phyloP scores from a whole-genome alignment of 192 early-diverging fungal species.

The Entophlyctis helioformis region DNA sequence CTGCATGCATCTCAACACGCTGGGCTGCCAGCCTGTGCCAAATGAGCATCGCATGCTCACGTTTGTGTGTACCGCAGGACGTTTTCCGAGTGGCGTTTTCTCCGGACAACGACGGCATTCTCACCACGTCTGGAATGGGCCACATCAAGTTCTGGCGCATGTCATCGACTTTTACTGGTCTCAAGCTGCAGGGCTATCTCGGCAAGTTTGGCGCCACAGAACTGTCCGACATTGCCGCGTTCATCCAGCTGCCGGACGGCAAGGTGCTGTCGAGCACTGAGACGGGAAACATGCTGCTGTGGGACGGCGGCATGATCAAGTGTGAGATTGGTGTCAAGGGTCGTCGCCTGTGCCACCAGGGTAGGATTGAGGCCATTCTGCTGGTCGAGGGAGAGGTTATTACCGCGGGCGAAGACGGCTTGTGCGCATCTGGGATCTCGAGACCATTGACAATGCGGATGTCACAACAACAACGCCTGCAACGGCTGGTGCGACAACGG shows the following conservation, averaged over 20 bases:
- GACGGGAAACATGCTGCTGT: slow-evolving; percentile 47
- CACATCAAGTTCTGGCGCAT: slow-evolving; percentile 60
- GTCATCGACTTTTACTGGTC: slow-evolving; percentile 46
- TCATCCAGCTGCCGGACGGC: slow-evolving; percentile 46
- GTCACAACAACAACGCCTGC: slow-evolving; percentile 15
- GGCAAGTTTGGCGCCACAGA: slow-evolving; percentile 52
- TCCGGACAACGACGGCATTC: slow-evolving; percentile 34
- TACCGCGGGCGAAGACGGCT: slow-evolving; percentile 49
- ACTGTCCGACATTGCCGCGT: slow-evolving; percentile 43
- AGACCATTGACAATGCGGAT: slow-evolving; percentile 46
- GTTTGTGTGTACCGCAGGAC: slow-evolving; percentile 18
- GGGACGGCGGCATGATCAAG: slow-evolving; percentile 58
- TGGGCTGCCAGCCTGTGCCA: no score
- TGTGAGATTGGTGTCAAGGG: slow-evolving; percentile 40
- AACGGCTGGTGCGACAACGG: background rate
- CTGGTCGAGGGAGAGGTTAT: slow-evolving; percentile 39
- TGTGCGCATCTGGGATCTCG: slow-evolving; percentile 48
- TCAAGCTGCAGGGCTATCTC: slow-evolving; percentile 48
- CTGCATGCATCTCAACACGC: background rate
- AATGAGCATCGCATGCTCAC: background rate
- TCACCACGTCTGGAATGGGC: slow-evolving; percentile 53
- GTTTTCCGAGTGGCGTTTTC: slow-evolving; percentile 41
- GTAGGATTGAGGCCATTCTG: slow-evolving; percentile 33
- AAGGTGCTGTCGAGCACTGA: slow-evolving; percentile 49
- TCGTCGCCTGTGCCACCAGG: slow-evolving; percentile 36